Evolutionary conservation across 2,329 filamentous ascomycete species (phyloP).

Genomic region (Microdochium trichocladiopsis): DNA sequence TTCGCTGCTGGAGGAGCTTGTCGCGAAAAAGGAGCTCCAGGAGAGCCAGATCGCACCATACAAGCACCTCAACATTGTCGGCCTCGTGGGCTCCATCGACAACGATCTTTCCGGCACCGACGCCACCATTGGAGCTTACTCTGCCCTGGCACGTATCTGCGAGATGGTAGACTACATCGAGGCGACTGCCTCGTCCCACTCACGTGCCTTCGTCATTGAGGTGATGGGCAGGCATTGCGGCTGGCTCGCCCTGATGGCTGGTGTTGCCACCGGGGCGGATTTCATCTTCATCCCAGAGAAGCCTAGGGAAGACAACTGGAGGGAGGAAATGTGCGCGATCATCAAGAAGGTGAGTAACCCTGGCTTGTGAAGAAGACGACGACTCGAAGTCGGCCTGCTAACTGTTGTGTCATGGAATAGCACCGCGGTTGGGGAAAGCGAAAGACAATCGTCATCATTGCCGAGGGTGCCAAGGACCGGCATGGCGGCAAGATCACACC

Average conservation of each 20-base stretch:
- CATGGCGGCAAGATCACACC: constrained; percentile 79
- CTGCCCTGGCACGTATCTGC: constrained; percentile 85
- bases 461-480: constrained; percentile 85
- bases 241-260: constrained; percentile 94
- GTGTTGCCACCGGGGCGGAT: constrained; percentile 89
- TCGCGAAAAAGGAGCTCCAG: constrained; percentile 64
- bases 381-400: constrained; percentile 2
- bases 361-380: not conserved
- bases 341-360: constrained; percentile 55
- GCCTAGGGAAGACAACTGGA: constrained; percentile 81
- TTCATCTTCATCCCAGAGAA: constrained; percentile 97
- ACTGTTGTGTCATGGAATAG: constrained; percentile 33
- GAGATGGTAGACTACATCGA: constrained; percentile 96
- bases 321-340: constrained; percentile 76
- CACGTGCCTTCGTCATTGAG: constrained; percentile 93
- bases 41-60: constrained; percentile 67
- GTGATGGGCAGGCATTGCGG: constrained; percentile 98
- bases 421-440: constrained; percentile 86
- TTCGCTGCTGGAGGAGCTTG: constrained; percentile 76
- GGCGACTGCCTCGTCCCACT: constrained; percentile 89
- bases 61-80: constrained; percentile 89
- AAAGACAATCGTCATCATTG: constrained; percentile 96
- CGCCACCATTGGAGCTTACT: constrained; percentile 95
- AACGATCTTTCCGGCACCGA: constrained; percentile 97
- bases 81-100: constrained; percentile 93